Conservation (phyloP, 495 filamentous ascomycete genomes). For the Xylaria scruposa region DNA sequence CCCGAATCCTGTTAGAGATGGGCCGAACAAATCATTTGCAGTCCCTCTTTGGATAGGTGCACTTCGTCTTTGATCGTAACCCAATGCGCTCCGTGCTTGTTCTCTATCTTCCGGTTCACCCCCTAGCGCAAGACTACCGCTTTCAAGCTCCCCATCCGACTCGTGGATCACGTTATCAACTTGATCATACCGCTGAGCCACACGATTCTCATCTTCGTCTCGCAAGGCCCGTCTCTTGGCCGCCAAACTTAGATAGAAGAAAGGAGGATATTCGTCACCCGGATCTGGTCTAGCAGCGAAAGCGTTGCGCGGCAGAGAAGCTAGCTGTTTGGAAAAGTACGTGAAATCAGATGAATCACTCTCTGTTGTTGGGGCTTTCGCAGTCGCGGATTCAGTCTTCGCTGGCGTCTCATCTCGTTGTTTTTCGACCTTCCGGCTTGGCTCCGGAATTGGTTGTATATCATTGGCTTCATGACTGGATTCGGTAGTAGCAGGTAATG, state of each 20-base stretch:
- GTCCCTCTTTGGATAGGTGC: constrained; percentile 74
- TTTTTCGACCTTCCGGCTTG: constrained; percentile 37
- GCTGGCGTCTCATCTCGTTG: constrained; percentile 31
- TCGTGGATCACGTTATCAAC: constrained; percentile 43
- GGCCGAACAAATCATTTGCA: constrained; percentile 60
- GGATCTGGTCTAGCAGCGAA: constrained; percentile 32
- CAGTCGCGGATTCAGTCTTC: constrained; percentile 2
- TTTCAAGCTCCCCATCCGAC: constrained; percentile 66
- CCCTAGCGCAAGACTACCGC: constrained; percentile 82
- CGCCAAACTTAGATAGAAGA: constrained; percentile 82
- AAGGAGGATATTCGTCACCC: constrained; percentile 65
- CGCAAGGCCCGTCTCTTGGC: constrained; percentile 75
- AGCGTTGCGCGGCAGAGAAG: constrained; percentile 38
- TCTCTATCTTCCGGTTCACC: constrained; percentile 86
- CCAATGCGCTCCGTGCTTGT: constrained; percentile 57
- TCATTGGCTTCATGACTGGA: constrained; percentile 46
- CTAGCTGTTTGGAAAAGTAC: constrained; percentile 44
- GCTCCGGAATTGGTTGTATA: constrained; percentile 32
- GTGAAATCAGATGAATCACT: constrained; percentile 31
- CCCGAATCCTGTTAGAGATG: constrained; percentile 60
- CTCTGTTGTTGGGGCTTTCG: constrained; percentile 1
- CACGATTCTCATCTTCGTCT: constrained; percentile 68
- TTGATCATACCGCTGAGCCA: constrained; percentile 65
- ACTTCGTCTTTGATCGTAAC: constrained; percentile 55
- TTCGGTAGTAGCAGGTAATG: constrained; percentile 61